Base-by-base conservation (phyloP, 2,329 filamentous ascomycete species). In the Aureobasidium vineae region DNA sequence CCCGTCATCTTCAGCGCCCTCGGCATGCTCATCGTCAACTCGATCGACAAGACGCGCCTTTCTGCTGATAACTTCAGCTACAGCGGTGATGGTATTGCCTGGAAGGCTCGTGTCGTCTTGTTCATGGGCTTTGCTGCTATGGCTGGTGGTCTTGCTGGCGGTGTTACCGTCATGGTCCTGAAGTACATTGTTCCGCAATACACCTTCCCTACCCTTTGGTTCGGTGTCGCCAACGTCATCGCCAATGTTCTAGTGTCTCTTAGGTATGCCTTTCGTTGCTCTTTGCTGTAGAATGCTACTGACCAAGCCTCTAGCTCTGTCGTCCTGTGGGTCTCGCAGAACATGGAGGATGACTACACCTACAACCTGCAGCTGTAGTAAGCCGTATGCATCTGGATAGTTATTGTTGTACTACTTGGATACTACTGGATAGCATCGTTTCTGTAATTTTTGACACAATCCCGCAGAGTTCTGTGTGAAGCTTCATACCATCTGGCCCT, bases 11-110 rank as follows among this genome's bases (percentile, higher is more conserved):
- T 88, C 80, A 88, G 85, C 50, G 82, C 85, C 68, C 81, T 90
- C 38, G 87, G 87, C 68, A 89, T 90, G 87, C 82, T 90, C 60
- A 86, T 90, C 71, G 89, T 90, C 80, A 90, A 90, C 77, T 86
- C 83, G 69, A 89, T 90, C 73, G 87, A 90, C 73, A 90, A 90
- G 78, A 84, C 85, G 31, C 81, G 86, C 47, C 76, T 90, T 66
- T 84, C 82, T 45, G 86, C 85, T 40, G 87, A 90, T 74, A 85
- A 80, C 73, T 89, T 86, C 74, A 85, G 82, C 67, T 89, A 89
- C 76, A 84, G 81, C 60, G 87, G 87, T 2, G 85, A 84, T 68
- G 85, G 86, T 1, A 86, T 89, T 36, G 86, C 87, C n/a, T 90
- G 87, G 87, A 89, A 89, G 75, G 88, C 87, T 67, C 78, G 85